Evolutionary conservation across 768 basidiomycete species (phyloP), one percentile per base, ranked within the genome.

Genomic region (Mycena latifolia): DNA sequence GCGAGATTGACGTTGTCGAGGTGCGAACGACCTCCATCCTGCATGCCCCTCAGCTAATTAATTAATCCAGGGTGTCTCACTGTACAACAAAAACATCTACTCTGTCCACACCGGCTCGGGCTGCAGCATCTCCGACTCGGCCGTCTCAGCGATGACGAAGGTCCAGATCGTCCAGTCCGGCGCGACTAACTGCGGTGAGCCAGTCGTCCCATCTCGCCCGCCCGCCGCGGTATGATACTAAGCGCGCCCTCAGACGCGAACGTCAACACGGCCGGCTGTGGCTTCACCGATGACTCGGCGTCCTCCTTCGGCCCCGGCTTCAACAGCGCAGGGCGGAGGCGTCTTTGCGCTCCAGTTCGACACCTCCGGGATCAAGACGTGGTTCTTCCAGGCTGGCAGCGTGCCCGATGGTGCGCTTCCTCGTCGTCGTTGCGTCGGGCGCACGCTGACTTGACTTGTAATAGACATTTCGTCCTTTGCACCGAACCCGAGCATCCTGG

Each of bases 401-500:
- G 74, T 82, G 46, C 82, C 82, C 11, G 52, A 62, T 27, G 63
- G 63, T 57, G 15, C 17, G 48, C 22, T 41, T 35, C 5, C 20
- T 29, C 24, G 3, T 31, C 1, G 3, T 41, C 18, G 12, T 20
- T 52, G 2, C 10, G 6, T 5, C 4, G 3, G 22, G 15, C 24
- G 12, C 48, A 31, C 5, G 50, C 18, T 50, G 20, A n/a, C n/a
- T n/a, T 4, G 3, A 18, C 8, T 27, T 6, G 9, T 6, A 3
- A 22, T 51, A 33, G 82, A 83, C 73, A 76, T 83, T 70, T 65
- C 74, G 20, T 55, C 58, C 39, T 56, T 61, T 31, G 73, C 67
- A 51, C 84, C 84, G 39, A 72, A 79, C 63, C 83, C 83, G 29
- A 67, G 70, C n/a, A 69, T n/a, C 60, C 37, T 85, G 84, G 84